These are phyloP conservation scores for Zygosaccharomyces sapae DNA, from an alignment of 1,139 yeast genomes.

Conservation along the genomic window DNA sequence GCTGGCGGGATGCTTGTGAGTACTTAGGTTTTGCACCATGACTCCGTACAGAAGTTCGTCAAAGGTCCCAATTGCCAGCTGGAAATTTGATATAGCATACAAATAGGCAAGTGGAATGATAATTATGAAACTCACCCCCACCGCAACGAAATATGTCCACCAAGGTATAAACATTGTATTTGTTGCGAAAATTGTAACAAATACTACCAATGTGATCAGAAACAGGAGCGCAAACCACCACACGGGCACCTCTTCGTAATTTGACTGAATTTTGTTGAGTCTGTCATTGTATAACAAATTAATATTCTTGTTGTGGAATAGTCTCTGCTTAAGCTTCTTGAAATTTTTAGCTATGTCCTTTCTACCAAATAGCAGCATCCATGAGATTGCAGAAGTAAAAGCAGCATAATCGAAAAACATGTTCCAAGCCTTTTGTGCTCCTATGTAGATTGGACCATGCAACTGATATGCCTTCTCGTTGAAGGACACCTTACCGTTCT, in stretches of 20 bases:
- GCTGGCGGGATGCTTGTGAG: slow-evolving; percentile 44
- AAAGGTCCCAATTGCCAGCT: slow-evolving; percentile 49
- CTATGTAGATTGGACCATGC: slow-evolving; percentile 41
- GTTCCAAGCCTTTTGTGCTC: slow-evolving; percentile 49
- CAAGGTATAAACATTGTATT: slow-evolving; percentile 47
- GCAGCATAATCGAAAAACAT: slow-evolving; percentile 53
- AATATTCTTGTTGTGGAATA: slow-evolving; percentile 6
- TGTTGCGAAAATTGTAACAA: slow-evolving; percentile 38
- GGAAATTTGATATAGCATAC: slow-evolving; percentile 50
- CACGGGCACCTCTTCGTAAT: slow-evolving; percentile 42
- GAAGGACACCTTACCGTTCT: slow-evolving; percentile 26
- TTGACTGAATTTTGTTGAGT: slow-evolving; percentile 41
- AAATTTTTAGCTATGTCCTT: background rate
- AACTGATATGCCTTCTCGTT: slow-evolving; percentile 42
- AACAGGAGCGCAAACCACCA: slow-evolving; percentile 39
- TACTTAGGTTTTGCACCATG: slow-evolving; percentile 38
- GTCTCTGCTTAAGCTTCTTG: slow-evolving; percentile 6
- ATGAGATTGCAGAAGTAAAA: slow-evolving; percentile 45
- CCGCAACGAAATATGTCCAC: slow-evolving; percentile 47
- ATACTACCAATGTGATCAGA: slow-evolving; percentile 3
- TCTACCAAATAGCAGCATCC: slow-evolving; percentile 37
- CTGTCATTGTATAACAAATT: slow-evolving; percentile 37
- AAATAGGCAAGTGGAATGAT: slow-evolving; percentile 50
- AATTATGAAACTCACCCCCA: slow-evolving; percentile 43
- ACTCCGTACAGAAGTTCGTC: slow-evolving; percentile 48